Percentiles rank a stretch among this genome's conserved stretches.
phyloP scores from a whole-genome alignment of 163 green algal genomes.

The Chlorella variabilis region DNA sequence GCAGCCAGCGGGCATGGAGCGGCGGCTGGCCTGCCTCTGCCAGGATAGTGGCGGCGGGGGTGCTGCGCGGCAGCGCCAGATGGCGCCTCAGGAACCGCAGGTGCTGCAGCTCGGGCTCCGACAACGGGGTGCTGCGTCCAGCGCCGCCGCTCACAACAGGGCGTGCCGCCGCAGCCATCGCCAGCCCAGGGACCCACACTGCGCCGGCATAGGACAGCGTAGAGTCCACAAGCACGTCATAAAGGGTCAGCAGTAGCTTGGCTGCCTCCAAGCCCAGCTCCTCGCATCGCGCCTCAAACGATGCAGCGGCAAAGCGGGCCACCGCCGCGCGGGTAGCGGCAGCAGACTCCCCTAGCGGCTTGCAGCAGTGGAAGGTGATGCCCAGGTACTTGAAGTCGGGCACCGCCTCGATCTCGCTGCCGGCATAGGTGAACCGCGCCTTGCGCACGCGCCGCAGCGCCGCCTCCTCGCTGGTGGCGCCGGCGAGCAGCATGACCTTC shows the following conservation, averaged over 20 bases:
- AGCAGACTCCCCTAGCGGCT: background rate
- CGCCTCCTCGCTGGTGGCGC: background rate
- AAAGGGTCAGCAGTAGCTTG: background rate
- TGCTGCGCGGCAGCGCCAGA: background rate
- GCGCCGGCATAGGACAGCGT: constrained; percentile 7
- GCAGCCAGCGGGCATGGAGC: background rate
- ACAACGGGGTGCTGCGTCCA: background rate
- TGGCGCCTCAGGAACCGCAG: background rate
- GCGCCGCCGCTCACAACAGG: background rate
- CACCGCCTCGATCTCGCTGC: background rate
- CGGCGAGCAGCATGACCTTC: background rate
- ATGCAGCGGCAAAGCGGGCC: background rate
- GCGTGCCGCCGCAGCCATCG: background rate
- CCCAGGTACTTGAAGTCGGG: constrained; percentile 27
- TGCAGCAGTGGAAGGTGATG: background rate
- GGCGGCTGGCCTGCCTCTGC: constrained; percentile 6
- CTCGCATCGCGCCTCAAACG: background rate
- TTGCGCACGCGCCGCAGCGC: background rate
- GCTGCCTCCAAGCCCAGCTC: constrained; percentile 14
- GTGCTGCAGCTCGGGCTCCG: background rate
- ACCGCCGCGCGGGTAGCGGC: background rate
- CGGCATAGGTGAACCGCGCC: background rate
- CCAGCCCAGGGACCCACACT: constrained; percentile 1
- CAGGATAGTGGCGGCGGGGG: background rate
- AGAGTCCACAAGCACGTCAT: background rate